These are phyloP conservation scores for Saccharomyces hybrid DNA, from an alignment of 1,139 yeast species.

Conservation along the genomic window DNA sequence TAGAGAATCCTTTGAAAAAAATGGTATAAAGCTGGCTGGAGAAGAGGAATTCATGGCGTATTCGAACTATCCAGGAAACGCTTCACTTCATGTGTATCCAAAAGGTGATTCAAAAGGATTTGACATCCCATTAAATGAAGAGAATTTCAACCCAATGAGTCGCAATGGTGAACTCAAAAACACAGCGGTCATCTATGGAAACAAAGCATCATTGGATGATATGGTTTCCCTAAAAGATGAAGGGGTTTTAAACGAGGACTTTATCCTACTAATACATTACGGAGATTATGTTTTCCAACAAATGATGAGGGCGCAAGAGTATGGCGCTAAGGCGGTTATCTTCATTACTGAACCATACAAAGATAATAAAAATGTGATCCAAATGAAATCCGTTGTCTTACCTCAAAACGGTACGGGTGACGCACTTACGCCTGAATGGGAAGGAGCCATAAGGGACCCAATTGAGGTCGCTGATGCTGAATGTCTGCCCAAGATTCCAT, in stretches of 20 bases:
- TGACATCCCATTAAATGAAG: constrained; percentile 22
- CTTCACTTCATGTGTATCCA: background rate
- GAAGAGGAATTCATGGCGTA: constrained; percentile 46
- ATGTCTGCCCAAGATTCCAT: constrained; percentile 59
- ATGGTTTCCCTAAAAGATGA: constrained; percentile 38
- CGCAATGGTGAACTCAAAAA: constrained; percentile 51
- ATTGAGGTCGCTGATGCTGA: constrained; percentile 41
- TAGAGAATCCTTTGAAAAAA: constrained; percentile 47
- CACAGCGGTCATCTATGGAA: constrained; percentile 45
- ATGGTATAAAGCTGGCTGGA: constrained; percentile 48
- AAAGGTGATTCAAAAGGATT: constrained; percentile 1
- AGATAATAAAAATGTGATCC: constrained; percentile 41
- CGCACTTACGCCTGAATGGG: constrained; percentile 69
- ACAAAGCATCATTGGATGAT: constrained; percentile 59
- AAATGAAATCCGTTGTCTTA: constrained; percentile 58
- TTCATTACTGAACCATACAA: constrained; percentile 33
- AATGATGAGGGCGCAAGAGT: constrained; percentile 43
- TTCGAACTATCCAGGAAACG: constrained; percentile 49
- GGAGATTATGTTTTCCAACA: constrained; percentile 50
- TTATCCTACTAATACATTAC: constrained; percentile 55
- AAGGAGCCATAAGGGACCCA: constrained; percentile 35
- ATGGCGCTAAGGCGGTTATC: constrained; percentile 49
- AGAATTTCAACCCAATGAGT: constrained; percentile 63
- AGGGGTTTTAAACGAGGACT: constrained; percentile 34
- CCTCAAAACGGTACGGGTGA: constrained; percentile 70